Percentiles rank a stretch among this genome's conserved stretches.
Conservation (phyloP, 148 eudicot genomes). For the Arctostaphylos glauca region DNA sequence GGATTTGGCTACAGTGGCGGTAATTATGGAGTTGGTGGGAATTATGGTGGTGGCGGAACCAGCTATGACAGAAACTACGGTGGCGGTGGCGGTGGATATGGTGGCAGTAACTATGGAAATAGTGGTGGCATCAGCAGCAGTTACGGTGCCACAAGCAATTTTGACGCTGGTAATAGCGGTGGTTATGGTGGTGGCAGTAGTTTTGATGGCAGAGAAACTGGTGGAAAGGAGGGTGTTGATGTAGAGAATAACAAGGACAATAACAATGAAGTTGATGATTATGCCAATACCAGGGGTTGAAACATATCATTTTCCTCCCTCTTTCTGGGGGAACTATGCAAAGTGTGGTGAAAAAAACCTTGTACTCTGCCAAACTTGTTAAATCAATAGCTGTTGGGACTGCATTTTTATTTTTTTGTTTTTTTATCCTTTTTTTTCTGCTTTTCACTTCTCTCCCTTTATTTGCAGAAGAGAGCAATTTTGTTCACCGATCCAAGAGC, state of each 20-base stretch:
- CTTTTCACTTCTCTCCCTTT: not conserved
- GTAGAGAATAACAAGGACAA: slow-evolving; percentile 35
- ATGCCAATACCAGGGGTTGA: slow-evolving; percentile 18
- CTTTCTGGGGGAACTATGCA: not conserved
- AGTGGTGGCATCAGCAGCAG: slow-evolving; percentile 23
- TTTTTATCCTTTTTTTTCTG: too few species aligned
- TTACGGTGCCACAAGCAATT: not conserved
- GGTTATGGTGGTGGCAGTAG: not conserved
- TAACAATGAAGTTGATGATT: slow-evolving; percentile 31
- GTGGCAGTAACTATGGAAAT: slow-evolving; percentile 19
- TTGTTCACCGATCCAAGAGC: too few species aligned
- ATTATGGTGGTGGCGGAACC: not conserved
- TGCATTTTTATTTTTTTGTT: not conserved
- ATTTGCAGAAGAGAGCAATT: too few species aligned
- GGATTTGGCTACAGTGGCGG: not conserved
- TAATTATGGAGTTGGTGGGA: not conserved
- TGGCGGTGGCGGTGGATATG: slow-evolving; percentile 13
- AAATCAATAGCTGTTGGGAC: not conserved
- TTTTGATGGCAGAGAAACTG: too few species aligned
- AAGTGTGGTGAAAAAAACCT: not conserved
- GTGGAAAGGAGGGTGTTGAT: slow-evolving; percentile 23
- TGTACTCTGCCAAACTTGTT: not conserved
- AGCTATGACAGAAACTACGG: not conserved
- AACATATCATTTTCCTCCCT: not conserved
- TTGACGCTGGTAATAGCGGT: not conserved